Evolutionary conservation across 306 rosid species (phyloP).

Genomic region (Cucurbita ficifolia): DNA sequence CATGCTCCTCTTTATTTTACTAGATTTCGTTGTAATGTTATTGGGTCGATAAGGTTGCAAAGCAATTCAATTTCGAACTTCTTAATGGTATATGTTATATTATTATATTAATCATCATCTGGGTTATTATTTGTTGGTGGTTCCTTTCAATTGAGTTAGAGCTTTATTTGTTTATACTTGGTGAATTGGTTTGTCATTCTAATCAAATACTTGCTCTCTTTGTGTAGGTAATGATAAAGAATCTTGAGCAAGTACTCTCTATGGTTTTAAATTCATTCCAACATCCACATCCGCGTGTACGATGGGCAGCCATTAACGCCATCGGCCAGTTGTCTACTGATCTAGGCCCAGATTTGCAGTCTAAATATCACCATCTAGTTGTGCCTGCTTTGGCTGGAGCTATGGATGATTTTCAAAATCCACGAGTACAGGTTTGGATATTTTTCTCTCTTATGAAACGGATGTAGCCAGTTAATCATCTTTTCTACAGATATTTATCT

Average conservation of each 20-base stretch:
- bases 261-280: slow-evolving; percentile 89
- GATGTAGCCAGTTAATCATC: not conserved
- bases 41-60: too few species aligned
- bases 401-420: slow-evolving; percentile 96
- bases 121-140: not conserved
- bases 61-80: not conserved
- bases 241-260: slow-evolving; percentile 86
- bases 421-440: slow-evolving; percentile 78
- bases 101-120: not conserved
- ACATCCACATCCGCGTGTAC: slow-evolving; percentile 91
- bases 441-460: not conserved
- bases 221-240: slow-evolving; percentile 84
- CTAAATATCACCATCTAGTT: slow-evolving; percentile 66
- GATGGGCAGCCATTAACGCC: slow-evolving; percentile 99
- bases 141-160: not conserved
- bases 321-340: slow-evolving; percentile 95
- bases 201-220: not conserved
- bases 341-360: slow-evolving; percentile 95
- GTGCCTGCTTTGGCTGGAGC: slow-evolving; percentile 83
- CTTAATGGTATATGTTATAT: not conserved
- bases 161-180: not conserved
- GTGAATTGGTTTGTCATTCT: not conserved
- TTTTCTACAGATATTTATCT: not conserved
- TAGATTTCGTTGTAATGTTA: not conserved
- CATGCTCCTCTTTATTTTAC: too few species aligned